Evolutionary conservation across 495 filamentous ascomycete species (phyloP), one percentile per base, ranked within the genome.

Genomic region (Penicillium taxi): DNA sequence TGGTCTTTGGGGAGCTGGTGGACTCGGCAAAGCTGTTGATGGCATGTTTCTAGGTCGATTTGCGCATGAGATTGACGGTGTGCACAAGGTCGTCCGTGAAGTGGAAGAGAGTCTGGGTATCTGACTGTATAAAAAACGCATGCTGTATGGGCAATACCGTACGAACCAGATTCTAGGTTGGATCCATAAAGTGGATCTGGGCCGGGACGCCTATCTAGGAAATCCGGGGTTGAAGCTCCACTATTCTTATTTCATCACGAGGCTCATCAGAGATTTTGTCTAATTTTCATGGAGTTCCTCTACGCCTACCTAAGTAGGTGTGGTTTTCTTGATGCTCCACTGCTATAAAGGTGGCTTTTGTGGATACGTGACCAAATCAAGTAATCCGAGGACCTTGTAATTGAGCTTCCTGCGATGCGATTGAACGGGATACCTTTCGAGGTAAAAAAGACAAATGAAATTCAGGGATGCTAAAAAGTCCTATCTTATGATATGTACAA

Each of bases 31-130:
- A 27, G 80, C 74, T 4, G 77, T 89, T 21, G 86, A 93, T 59
- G 86, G 86, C 6, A 69, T 90, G 61, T 93, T 93, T 48, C 52
- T 93, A 32, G 86, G 86, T 1, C 50, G 86, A 25, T 90, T 93
- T 56, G 86, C 77, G 35, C 86, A 93, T 58, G 77, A 89, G 42
- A 64, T 79, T 11, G 69, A 72, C 16, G 75, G 76, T 24, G 77
- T 90, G 37, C 66, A 68, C 37, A 70, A 69, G 55, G 80, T 86
- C 12, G 75, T 89, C 15, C 42, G 63, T 12, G 86, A 93, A 53
- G 75, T 93, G 40, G 74, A 65, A 37, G 64, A 65, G 45, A 61
- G 58, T 12, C 37, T 67, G 3, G 38, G 34, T 37, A 26, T 28
- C 26, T 28, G 15, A 28, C 15, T 27, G 14, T 13, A 32, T 13